These are phyloP conservation scores for Maudiozyma serrabonitensis DNA, from an alignment of 805 yeast species.

Conservation along the genomic window DNA sequence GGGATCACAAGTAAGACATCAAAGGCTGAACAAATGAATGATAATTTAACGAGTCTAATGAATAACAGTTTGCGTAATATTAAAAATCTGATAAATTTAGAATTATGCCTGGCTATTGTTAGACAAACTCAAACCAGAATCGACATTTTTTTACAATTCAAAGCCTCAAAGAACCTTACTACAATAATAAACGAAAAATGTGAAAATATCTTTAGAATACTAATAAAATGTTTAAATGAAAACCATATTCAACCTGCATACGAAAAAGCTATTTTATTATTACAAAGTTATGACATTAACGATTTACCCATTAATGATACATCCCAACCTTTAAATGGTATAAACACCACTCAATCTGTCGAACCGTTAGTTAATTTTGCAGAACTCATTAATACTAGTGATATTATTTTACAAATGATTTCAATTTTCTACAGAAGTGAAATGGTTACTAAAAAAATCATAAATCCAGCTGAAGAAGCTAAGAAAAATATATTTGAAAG, in stretches of 20 bases:
- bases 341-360: conserved; percentile 29
- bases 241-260: conserved; percentile 83
- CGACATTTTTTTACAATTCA: conserved; percentile 45
- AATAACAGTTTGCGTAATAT: conserved; percentile 67
- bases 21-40: conserved; percentile 35
- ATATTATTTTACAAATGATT: conserved; percentile 83
- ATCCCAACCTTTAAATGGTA: conserved; percentile 9
- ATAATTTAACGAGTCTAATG: conserved; percentile 74
- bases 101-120: conserved; percentile 61
- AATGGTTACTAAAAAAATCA: conserved; percentile 42
- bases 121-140: conserved; percentile 59
- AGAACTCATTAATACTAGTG: conserved; percentile 88
- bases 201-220: conserved; percentile 58
- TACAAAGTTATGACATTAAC: conserved; percentile 63
- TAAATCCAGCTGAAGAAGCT: conserved; percentile 30
- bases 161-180: conserved; percentile 21
- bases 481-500: conserved; percentile 69
- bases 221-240: conserved; percentile 52
- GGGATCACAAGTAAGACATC: conserved; percentile 28
- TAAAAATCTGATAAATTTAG: conserved; percentile 69
- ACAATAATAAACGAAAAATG: conserved; percentile 22
- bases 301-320: conserved; percentile 7
- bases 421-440: conserved; percentile 87
- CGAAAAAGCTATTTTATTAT: conserved; percentile 61
- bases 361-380: conserved; percentile 83